A percentile compares a stretch with the other conserved stretches of the same genome.
Conservation (phyloP, 306 rosid genomes). For the Dalbergia cultrata region DNA sequence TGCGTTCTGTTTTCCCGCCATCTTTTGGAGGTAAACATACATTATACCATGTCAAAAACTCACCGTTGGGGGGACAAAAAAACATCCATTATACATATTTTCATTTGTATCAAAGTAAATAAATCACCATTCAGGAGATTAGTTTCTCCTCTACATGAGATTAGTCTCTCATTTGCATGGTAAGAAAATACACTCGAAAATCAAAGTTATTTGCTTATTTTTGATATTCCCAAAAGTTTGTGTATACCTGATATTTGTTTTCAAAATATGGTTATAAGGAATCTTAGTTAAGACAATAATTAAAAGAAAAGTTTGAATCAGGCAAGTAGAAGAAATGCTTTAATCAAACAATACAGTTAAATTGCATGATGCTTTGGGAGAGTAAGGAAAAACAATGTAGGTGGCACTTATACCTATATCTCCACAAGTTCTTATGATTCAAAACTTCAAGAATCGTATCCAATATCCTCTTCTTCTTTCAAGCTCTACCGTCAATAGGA, state of each 20-base stretch:
- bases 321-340: background rate
- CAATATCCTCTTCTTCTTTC: conserved; percentile 42
- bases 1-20: background rate
- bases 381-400: conserved; percentile 15
- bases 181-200: too few relatives aligned
- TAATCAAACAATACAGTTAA: background rate
- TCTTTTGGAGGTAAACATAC: background rate
- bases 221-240: too few relatives aligned
- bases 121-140: too few relatives aligned
- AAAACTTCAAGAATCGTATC: conserved; percentile 30
- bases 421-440: conserved; percentile 47
- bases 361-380: conserved; percentile 2
- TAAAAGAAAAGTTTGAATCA: background rate
- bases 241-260: background rate
- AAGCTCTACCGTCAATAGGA: conserved; percentile 53
- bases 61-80: too few relatives aligned
- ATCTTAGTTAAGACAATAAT: background rate
- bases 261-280: background rate
- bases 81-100: too few relatives aligned
- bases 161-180: too few relatives aligned
- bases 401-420: conserved; percentile 30
- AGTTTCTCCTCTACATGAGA: too few relatives aligned
- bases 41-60: background rate
- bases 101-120: too few relatives aligned
- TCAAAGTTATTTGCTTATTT: too few relatives aligned